These are phyloP conservation scores for Chaetoceros muelleri DNA, from an alignment of 108 stramenopile species.

Conservation along the genomic window DNA sequence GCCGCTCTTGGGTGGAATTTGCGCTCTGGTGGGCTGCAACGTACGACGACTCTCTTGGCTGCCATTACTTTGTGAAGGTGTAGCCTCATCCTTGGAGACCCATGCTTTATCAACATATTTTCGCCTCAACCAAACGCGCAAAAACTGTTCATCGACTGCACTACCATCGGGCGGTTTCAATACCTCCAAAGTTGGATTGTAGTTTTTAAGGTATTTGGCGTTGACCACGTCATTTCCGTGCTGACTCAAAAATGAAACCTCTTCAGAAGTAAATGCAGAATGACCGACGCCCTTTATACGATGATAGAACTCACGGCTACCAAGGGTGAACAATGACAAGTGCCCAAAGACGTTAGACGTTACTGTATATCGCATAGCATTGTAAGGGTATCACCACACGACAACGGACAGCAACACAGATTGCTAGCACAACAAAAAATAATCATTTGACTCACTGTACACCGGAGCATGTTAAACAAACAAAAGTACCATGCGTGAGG, in stretches of 20 bases:
- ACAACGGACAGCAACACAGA: too few relatives aligned
- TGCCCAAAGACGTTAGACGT: neutral
- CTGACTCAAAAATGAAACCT: conserved; percentile 30
- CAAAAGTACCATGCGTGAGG: conserved; percentile 56
- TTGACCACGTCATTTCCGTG: conserved; percentile 67
- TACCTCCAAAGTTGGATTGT: conserved; percentile 30
- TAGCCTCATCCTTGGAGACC: conserved; percentile 14
- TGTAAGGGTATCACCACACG: too few relatives aligned
- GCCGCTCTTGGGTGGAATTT: conserved; percentile 17
- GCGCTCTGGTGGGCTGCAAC: conserved; percentile 24
- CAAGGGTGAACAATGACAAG: conserved; percentile 5
- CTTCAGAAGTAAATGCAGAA: conserved; percentile 66
- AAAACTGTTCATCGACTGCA: conserved; percentile 31
- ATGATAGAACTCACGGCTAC: conserved; percentile 65
- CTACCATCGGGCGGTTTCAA: conserved; percentile 48
- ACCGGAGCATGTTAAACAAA: conserved; percentile 71
- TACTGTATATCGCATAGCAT: neutral
- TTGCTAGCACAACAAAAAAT: neutral
- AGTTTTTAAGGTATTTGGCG: conserved; percentile 46
- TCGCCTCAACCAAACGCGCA: conserved; percentile 58
- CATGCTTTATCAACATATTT: conserved; percentile 69
- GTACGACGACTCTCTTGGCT: conserved; percentile 3
- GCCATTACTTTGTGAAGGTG: neutral
- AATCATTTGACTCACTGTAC: conserved; percentile 40
- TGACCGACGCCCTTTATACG: conserved; percentile 72